Evolutionary conservation across 805 yeast species (phyloP).

Genomic region (Pichia pseudocactophila): DNA sequence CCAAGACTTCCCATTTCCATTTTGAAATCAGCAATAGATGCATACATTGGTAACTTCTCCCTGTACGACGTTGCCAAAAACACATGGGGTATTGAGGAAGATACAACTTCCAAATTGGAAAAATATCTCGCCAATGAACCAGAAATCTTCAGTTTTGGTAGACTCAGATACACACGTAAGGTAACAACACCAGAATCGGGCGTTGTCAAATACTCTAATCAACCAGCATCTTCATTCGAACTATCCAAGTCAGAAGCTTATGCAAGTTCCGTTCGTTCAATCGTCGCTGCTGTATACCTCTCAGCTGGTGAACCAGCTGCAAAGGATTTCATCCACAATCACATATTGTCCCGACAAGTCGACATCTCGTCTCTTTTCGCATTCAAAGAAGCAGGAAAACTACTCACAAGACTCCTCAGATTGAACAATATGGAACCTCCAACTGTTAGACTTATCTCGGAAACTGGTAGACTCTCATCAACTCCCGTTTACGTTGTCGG

Average conservation of each 20-base stretch:
- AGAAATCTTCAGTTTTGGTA: conserved; percentile 60
- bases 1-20: conserved; percentile 87
- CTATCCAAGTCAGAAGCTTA: conserved; percentile 31
- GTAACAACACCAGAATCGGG: conserved; percentile 44
- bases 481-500: conserved; percentile 88
- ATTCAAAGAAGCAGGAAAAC: conserved; percentile 80
- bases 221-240: conserved; percentile 23
- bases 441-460: conserved; percentile 75
- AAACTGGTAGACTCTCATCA: conserved; percentile 81
- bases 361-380: conserved; percentile 67
- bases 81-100: conserved; percentile 85
- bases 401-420: conserved; percentile 66
- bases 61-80: conserved; percentile 55
- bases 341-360: conserved; percentile 74
- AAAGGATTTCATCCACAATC: conserved; percentile 59
- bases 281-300: conserved; percentile 75
- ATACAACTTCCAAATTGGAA: conserved; percentile 51
- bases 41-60: conserved; percentile 61
- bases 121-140: conserved; percentile 64
- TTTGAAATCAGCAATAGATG: conserved; percentile 64
- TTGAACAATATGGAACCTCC: conserved; percentile 70
- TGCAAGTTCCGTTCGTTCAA: conserved; percentile 70
- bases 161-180: conserved; percentile 39
- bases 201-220: conserved; percentile 30
- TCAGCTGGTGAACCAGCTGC: conserved; percentile 60